Conservation (phyloP, 208 protist species). For the Acanthamoeba healyi region DNA sequence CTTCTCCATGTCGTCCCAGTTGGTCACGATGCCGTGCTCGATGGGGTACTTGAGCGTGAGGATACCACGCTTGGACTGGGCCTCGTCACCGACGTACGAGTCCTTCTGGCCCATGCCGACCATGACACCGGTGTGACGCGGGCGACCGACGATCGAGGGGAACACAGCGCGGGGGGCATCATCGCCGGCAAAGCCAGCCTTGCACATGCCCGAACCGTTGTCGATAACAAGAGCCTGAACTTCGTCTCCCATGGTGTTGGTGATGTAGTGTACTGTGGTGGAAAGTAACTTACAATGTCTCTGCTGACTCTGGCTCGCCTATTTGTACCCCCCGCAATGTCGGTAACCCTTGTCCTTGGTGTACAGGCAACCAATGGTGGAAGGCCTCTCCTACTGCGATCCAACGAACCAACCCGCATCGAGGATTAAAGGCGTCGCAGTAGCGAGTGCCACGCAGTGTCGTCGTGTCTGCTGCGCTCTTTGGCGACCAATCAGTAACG, state of each 20-base stretch:
- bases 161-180: too few species aligned
- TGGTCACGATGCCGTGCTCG: conserved; percentile 97
- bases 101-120: too few species aligned
- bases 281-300: neutral
- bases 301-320: neutral
- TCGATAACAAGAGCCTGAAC: conserved; percentile 95
- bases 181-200: conserved; percentile 96
- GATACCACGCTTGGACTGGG: too few species aligned
- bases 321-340: neutral
- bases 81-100: too few species aligned
- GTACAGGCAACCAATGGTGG: neutral
- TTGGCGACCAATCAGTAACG: neutral
- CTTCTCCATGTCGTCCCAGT: conserved; percentile 99
- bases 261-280: neutral
- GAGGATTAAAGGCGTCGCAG: too few species aligned
- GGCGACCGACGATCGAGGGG: conserved; percentile 91
- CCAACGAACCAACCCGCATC: neutral
- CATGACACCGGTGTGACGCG: too few species aligned
- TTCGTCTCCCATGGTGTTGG: conserved; percentile 80
- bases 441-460: neutral
- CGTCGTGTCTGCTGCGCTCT: neutral
- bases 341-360: neutral
- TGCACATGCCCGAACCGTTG: conserved; percentile 95
- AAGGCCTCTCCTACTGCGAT: neutral
- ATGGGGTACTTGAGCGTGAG: too few species aligned